Evolutionary conservation across 371 early-diverging fungal genomes (phyloP).

Genomic region (Mucor velutinosus): DNA sequence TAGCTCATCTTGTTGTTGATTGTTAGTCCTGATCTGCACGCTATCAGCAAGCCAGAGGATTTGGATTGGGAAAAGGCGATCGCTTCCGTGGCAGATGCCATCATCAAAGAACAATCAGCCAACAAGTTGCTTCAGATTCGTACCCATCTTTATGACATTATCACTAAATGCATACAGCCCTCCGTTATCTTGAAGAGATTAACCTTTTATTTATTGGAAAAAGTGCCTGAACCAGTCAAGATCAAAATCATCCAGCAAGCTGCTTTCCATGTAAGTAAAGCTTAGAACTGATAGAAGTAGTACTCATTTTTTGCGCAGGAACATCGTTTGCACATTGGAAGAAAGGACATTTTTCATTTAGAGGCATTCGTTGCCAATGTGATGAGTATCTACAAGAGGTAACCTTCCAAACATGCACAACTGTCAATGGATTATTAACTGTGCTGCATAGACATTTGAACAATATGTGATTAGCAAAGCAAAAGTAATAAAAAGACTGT

Average conservation of each 20-base stretch:
- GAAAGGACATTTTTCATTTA: slow-evolving; percentile 96
- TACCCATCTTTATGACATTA: slow-evolving; percentile 81
- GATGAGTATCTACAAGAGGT: slow-evolving; percentile 73
- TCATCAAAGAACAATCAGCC: slow-evolving; percentile 79
- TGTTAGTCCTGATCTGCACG: slow-evolving; percentile 34
- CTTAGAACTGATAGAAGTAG: neutral
- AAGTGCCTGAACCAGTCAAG: slow-evolving; percentile 66
- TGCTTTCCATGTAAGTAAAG: slow-evolving; percentile 73
- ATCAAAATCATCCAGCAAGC: slow-evolving; percentile 72
- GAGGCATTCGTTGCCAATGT: slow-evolving; percentile 96
- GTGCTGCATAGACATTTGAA: slow-evolving; percentile 8
- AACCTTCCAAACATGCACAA: neutral
- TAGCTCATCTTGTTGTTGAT: neutral
- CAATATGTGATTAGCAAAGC: slow-evolving; percentile 2
- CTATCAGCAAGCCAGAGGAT: slow-evolving; percentile 58
- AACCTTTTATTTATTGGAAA: slow-evolving; percentile 68
- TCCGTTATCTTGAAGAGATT: slow-evolving; percentile 71
- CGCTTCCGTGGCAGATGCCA: slow-evolving; percentile 63
- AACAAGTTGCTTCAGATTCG: slow-evolving; percentile 73
- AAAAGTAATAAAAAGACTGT: neutral
- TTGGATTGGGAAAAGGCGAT: slow-evolving; percentile 94
- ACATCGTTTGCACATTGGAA: slow-evolving; percentile 84
- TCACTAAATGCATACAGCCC: slow-evolving; percentile 90
- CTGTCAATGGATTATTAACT: neutral
- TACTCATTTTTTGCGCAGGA: slow-evolving; percentile 54